Percentiles rank a stretch among this genome's conserved stretches.
These are phyloP conservation scores for Apiospora arundinis DNA, from an alignment of 2,329 filamentous ascomycete genomes.

Conservation along the genomic window DNA sequence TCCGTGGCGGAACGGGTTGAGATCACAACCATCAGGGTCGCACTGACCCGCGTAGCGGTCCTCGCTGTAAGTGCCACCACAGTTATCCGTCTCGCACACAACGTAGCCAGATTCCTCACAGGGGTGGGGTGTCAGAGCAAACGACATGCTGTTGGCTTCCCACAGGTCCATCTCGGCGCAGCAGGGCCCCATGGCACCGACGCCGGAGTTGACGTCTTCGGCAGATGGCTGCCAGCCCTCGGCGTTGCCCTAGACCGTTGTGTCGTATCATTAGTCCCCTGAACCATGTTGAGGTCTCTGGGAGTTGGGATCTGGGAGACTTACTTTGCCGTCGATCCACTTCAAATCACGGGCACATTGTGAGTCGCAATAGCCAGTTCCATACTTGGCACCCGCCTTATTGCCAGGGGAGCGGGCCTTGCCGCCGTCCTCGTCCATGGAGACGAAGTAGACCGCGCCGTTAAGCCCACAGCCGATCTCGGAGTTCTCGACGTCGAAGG, in stretches of 20 bases:
- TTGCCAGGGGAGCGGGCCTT: constrained; percentile 51
- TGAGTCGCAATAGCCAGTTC: constrained; percentile 61
- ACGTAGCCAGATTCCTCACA: constrained; percentile 54
- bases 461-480: constrained; percentile 65
- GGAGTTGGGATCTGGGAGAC: background rate
- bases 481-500: constrained; percentile 67
- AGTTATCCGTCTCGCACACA: constrained; percentile 51
- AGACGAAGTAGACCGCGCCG: constrained; percentile 62
- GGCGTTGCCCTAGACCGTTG: constrained; percentile 43
- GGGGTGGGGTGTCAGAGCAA: constrained; percentile 64
- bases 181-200: constrained; percentile 56
- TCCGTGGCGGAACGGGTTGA: constrained; percentile 67
- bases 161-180: constrained; percentile 66
- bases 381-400: constrained; percentile 57
- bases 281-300: background rate
- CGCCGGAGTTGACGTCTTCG: constrained; percentile 55
- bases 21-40: constrained; percentile 69
- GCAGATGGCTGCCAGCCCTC: constrained; percentile 53
- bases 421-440: constrained; percentile 61
- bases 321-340: constrained; percentile 56
- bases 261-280: background rate
- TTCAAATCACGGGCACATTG: constrained; percentile 55
- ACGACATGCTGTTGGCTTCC: constrained; percentile 65
- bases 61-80: constrained; percentile 52
- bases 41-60: constrained; percentile 62